phyloP scores from a whole-genome alignment of 208 protist species.

The Crithidia bombi region DNA sequence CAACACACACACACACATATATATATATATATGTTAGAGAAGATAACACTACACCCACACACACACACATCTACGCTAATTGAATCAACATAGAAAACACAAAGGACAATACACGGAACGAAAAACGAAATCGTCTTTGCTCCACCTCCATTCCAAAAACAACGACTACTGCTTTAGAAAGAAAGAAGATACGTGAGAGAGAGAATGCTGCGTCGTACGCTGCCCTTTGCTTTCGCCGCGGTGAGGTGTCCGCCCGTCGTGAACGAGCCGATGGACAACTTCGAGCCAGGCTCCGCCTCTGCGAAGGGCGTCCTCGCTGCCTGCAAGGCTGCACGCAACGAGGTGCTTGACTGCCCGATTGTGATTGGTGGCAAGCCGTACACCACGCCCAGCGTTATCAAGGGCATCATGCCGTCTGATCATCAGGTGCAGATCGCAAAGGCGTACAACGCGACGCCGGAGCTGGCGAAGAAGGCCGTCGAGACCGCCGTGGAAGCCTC shows the following conservation, averaged over 20 bases:
- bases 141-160: conserved; percentile 8
- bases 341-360: conserved; percentile 86
- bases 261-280: conserved; percentile 91
- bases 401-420: conserved; percentile 77
- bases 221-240: conserved; percentile 61
- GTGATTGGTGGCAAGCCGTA: conserved; percentile 91
- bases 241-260: conserved; percentile 67
- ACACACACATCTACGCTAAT: too few relatives aligned
- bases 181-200: conserved; percentile 20
- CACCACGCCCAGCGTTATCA: conserved; percentile 69
- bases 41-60: too few relatives aligned
- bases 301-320: conserved; percentile 65
- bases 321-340: conserved; percentile 62
- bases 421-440: conserved; percentile 77
- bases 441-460: conserved; percentile 84
- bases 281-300: conserved; percentile 76
- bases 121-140: too few relatives aligned
- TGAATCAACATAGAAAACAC: too few relatives aligned
- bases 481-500: conserved; percentile 81
- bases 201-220: conserved; percentile 86
- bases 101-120: too few relatives aligned
- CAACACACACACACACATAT: too few relatives aligned
- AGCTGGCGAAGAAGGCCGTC: conserved; percentile 91
- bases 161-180: conserved; percentile 6
- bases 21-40: too few relatives aligned